Base-by-base conservation (phyloP, 1,284 basidiomycete genomes). In the Puccinia novopanici region DNA sequence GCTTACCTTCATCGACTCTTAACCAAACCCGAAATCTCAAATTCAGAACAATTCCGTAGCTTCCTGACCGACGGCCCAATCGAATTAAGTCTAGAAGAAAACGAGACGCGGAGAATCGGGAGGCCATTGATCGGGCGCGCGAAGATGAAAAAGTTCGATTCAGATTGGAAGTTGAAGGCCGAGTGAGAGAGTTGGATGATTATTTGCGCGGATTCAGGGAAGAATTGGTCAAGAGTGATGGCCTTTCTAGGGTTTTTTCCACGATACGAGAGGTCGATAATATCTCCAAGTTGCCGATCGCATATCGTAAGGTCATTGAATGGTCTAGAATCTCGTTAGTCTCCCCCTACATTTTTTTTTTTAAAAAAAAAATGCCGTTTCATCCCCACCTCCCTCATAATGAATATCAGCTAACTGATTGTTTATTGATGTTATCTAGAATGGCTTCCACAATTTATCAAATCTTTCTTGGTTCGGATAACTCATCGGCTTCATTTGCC, bases 361-460 rank as follows among this genome's bases (percentile, higher is more conserved):
- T n/a, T n/a, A n/a, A n/a, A n/a, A n/a, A n/a, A n/a, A n/a, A n/a
- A n/a, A n/a, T n/a, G 24, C 27, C 59, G n/a, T 42, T 71, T 80
- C 82, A 68, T 70, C 57, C n/a, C 73, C 27, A 59, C 27, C 80
- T 54, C 54, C 59, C 13, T 72, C 45, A 50, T 71, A 9, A 40
- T 55, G 15, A 34, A 1, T 22, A 19, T 52, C 30, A 12, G 15
- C 15, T 19, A 61, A 15, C 59, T 61, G 22, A 61, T 42, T 65
- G 17, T 48, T 45, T 24, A 24, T 12, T 15, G 37, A 22, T 24
- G 34, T 34, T 34, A 34, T 72, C 48, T 83, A 91, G 94, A 50
- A 87, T 98, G 81, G 97, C 96, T 0, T 96, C 95, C 5, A 97
- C 96, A 3, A 91, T 98, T 72, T 99, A 98, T 86, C 94, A 96